Percentiles rank a stretch among this genome's conserved stretches.
phyloP scores from a whole-genome alignment of 2,329 filamentous ascomycete genomes.

The Fusarium siculi region DNA sequence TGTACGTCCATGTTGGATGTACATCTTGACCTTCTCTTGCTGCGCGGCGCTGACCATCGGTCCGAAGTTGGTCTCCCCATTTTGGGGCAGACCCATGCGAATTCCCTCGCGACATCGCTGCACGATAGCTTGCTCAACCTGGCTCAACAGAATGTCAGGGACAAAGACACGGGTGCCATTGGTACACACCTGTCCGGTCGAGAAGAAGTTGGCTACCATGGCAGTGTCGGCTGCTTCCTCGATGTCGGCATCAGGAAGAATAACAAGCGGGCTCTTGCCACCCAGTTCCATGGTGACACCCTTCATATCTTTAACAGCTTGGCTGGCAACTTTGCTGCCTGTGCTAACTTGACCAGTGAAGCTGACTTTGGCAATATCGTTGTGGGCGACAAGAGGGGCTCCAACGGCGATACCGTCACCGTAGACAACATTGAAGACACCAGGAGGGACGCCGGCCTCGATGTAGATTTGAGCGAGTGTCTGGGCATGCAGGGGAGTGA shows the following conservation, averaged over 20 bases:
- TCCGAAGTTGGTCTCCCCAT: slow-evolving; percentile 81
- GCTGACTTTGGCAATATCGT: slow-evolving; percentile 82
- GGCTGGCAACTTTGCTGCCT: slow-evolving; percentile 81
- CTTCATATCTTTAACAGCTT: slow-evolving; percentile 83
- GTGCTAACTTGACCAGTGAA: slow-evolving; percentile 91
- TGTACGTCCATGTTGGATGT: slow-evolving; percentile 80
- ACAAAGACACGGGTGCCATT: slow-evolving; percentile 92
- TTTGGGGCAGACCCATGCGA: slow-evolving; percentile 78
- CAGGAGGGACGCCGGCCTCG: slow-evolving; percentile 81
- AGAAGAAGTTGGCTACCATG: slow-evolving; percentile 96
- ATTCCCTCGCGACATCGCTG: slow-evolving; percentile 69
- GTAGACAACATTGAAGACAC: slow-evolving; percentile 89
- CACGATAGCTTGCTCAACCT: slow-evolving; percentile 75
- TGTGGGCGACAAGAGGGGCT: slow-evolving; percentile 77
- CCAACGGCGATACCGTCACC: slow-evolving; percentile 79
- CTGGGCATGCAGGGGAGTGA: slow-evolving; percentile 84
- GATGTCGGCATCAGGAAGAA: slow-evolving; percentile 82
- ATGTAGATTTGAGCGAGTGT: slow-evolving; percentile 79
- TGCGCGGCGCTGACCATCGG: slow-evolving; percentile 81
- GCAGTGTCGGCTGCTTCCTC: slow-evolving; percentile 87
- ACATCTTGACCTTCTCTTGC: slow-evolving; percentile 79
- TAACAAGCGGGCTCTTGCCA: slow-evolving; percentile 83
- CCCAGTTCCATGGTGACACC: slow-evolving; percentile 93
- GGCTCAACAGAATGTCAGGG: slow-evolving; percentile 69
- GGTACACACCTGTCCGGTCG: slow-evolving; percentile 90